Base-by-base conservation (phyloP, 768 basidiomycete genomes). In the Lactarius sp. region DNA sequence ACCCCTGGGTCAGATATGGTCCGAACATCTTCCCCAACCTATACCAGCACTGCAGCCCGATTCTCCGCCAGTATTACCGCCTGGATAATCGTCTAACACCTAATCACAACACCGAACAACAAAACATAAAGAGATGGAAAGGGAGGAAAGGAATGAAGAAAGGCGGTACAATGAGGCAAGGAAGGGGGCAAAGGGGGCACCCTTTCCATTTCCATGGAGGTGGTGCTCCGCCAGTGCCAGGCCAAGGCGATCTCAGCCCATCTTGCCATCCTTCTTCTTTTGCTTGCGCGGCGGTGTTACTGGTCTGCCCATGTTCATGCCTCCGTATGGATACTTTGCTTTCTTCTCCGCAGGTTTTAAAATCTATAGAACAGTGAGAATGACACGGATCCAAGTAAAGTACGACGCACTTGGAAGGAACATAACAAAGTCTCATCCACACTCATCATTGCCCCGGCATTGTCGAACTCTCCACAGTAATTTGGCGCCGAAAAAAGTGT, bases 391-490 rank as follows among this genome's bases (percentile, higher is more conserved):
- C 34, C 37, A 44, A 42, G 60, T 37, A 31, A 56, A 9, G 52
- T 55, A 47, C 52, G 50, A 54, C 61, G 47, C 67, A 95, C 94
- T 78, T 98, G 96, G 92, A 98, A 98, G 8, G 95, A 98, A 78
- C 96, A 98, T 68, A 98, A 75, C 68, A 98, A 75, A 9, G 96
- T 97, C 77, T 98, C 96, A 71, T 98, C 96, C 49, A 99, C 96
- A 71, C 92, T 94, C 96, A 98, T 99, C 96, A 99, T 99, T 39
- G 96, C 96, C 42, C 96, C 96, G 4, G 96, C 95, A 75, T 99
- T 99, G 76, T 99, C 96, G 71, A 99, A 99, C 79, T 98, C 91
- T 67, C 93, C 90, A 70, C 90, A 92, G 71, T 93, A 92, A 79
- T 93, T 92, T 63, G 96, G 96, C 56, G 96, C 96, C 27, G 94